Percentiles rank a stretch among this genome's conserved stretches.
Conservation (phyloP, 345 rosid species). For the Boechera divaricarpa region DNA sequence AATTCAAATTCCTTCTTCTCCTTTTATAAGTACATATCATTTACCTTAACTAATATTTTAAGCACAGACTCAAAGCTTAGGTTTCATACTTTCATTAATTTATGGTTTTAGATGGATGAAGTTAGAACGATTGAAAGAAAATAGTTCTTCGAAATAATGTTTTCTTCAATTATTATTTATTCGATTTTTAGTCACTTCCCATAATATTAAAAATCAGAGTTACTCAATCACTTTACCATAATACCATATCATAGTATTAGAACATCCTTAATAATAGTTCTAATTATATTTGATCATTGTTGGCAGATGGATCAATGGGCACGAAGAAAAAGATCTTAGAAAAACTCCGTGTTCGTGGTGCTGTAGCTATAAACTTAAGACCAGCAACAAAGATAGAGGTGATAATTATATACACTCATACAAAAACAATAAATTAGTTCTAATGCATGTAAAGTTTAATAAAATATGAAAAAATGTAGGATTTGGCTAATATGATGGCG, state of each 20-base stretch:
- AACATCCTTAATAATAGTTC: background rate
- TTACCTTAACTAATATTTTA: background rate
- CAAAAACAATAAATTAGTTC: background rate
- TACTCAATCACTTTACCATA: background rate
- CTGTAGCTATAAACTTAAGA: slow-evolving; percentile 56
- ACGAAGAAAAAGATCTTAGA: slow-evolving; percentile 21
- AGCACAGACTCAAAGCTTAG: background rate
- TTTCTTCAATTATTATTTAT: background rate
- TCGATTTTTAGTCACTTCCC: background rate
- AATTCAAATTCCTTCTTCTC: slow-evolving; percentile 4
- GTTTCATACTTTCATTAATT: no score
- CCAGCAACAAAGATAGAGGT: slow-evolving; percentile 61
- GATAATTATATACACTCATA: background rate
- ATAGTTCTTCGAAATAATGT: background rate
- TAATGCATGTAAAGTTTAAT: background rate
- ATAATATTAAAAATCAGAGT: background rate
- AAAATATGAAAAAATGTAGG: slow-evolving; percentile 34
- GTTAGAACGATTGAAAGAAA: background rate
- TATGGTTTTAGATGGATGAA: background rate
- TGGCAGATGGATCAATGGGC: slow-evolving; percentile 40
- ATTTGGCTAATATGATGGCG: slow-evolving; percentile 56
- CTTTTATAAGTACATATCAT: background rate
- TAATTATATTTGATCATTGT: background rate
- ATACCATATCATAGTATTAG: background rate
- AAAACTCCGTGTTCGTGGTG: slow-evolving; percentile 29